These are phyloP conservation scores for Nakazawaea ambrosiae DNA, from an alignment of 805 yeast species.

Conservation along the genomic window DNA sequence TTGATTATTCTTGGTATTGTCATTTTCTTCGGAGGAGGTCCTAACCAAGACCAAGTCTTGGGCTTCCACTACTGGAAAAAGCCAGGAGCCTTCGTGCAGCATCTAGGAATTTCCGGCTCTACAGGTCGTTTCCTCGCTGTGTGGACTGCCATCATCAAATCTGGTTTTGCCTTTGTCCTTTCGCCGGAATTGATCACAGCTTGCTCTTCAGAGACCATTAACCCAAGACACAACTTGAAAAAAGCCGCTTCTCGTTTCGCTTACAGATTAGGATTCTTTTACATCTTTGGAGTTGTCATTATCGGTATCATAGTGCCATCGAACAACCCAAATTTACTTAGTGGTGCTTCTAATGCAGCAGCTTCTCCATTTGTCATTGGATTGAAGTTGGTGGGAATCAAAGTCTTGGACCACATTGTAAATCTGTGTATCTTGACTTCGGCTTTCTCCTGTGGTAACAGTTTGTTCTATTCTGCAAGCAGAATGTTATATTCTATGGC, in stretches of 20 bases:
- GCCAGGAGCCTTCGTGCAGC: slow-evolving; percentile 55
- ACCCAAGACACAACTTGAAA: slow-evolving; percentile 51
- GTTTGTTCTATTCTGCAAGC: slow-evolving; percentile 44
- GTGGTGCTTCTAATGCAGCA: slow-evolving; percentile 37
- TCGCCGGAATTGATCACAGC: slow-evolving; percentile 47
- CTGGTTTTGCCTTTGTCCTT: slow-evolving; percentile 59
- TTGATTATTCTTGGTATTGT: slow-evolving; percentile 47
- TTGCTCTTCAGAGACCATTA: slow-evolving; percentile 50
- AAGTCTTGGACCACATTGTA: slow-evolving; percentile 54
- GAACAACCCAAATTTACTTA: slow-evolving; percentile 12
- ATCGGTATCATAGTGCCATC: slow-evolving; percentile 53
- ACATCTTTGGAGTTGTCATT: slow-evolving; percentile 42
- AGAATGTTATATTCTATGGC: slow-evolving; percentile 58
- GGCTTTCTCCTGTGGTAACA: slow-evolving; percentile 50
- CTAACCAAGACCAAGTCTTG: slow-evolving; percentile 33
- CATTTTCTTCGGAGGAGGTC: slow-evolving; percentile 36
- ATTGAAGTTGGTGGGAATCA: slow-evolving; percentile 38
- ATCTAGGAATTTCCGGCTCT: slow-evolving; percentile 41
- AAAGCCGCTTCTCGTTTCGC: slow-evolving; percentile 49
- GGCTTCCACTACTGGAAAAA: slow-evolving; percentile 44
- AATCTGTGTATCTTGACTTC: slow-evolving; percentile 52
- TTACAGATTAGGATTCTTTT: slow-evolving; percentile 47
- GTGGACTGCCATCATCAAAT: slow-evolving; percentile 47
- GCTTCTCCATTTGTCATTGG: slow-evolving; percentile 73
- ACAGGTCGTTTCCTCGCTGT: slow-evolving; percentile 52